A percentile compares a stretch with the other conserved stretches of the same genome.
Conservation (phyloP, 306 rosid species). For the Gynostemma pentaphyllum region DNA sequence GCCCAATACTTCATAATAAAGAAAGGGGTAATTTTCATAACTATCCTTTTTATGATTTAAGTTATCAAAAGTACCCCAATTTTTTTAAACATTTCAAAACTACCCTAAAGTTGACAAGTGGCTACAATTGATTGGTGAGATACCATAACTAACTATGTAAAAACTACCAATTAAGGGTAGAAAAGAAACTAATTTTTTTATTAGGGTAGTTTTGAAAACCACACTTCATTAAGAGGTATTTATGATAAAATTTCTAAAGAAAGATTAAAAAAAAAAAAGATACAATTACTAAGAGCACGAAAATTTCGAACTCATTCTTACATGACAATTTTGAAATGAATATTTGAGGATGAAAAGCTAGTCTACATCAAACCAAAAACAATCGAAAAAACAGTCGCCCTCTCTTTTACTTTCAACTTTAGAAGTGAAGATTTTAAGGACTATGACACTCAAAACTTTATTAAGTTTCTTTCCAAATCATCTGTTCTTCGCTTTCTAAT, state of each 20-base stretch:
- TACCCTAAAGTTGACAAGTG: no score
- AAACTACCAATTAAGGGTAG: no score
- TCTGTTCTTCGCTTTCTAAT: conserved; percentile 23
- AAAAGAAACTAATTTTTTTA: no score
- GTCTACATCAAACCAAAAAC: background rate
- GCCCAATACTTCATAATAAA: background rate
- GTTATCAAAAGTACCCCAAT: no score
- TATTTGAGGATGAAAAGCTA: background rate
- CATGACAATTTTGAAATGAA: background rate
- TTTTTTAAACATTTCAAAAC: no score
- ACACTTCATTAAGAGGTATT: background rate
- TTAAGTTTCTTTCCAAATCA: background rate
- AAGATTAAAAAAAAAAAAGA: background rate
- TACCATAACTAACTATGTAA: no score
- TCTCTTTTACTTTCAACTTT: background rate
- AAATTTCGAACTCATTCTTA: background rate
- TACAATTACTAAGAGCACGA: background rate
- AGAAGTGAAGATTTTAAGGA: background rate
- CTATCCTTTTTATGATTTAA: no score
- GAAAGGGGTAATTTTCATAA: no score
- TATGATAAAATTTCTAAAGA: background rate
- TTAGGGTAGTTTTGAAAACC: no score
- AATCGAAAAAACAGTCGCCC: background rate
- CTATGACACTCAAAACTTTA: conserved; percentile 4
- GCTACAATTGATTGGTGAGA: no score